Percentiles rank a stretch among this genome's conserved stretches.
Conservation (phyloP, 495 filamentous ascomycete genomes). For the Neurospora sp. region DNA sequence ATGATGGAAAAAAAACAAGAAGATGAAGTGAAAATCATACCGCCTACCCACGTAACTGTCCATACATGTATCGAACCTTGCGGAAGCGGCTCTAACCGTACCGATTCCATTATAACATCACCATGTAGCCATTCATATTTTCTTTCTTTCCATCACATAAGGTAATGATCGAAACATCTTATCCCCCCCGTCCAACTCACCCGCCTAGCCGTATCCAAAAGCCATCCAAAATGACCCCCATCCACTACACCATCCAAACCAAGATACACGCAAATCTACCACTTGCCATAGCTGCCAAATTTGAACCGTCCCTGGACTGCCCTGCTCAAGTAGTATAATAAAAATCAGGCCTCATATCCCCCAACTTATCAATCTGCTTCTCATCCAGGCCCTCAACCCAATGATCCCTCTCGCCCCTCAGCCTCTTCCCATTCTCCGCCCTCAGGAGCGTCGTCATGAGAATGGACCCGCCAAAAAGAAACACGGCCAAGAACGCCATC, state of each 20-base stretch:
- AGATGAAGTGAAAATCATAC: background rate
- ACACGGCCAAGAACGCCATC: slow-evolving; percentile 40
- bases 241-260: background rate
- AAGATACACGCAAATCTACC: background rate
- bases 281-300: background rate
- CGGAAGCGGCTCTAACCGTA: background rate
- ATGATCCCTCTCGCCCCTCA: slow-evolving; percentile 56
- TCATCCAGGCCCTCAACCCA: slow-evolving; percentile 51
- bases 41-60: background rate
- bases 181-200: background rate
- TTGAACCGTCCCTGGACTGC: background rate
- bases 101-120: background rate
- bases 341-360: slow-evolving; percentile 71
- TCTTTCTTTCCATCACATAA: background rate
- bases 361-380: slow-evolving; percentile 50
- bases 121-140: background rate
- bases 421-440: slow-evolving; percentile 52
- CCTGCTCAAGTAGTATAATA: slow-evolving; percentile 47
- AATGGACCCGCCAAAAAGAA: slow-evolving; percentile 42
- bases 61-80: background rate
- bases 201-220: background rate
- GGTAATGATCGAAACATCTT: too few relatives aligned
- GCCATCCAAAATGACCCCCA: background rate
- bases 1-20: background rate
- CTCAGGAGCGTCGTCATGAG: slow-evolving; percentile 56